Evolutionary conservation across 495 filamentous ascomycete genomes (phyloP), one percentile per base, ranked within the genome.

Genomic region (Monascus purpureus): DNA sequence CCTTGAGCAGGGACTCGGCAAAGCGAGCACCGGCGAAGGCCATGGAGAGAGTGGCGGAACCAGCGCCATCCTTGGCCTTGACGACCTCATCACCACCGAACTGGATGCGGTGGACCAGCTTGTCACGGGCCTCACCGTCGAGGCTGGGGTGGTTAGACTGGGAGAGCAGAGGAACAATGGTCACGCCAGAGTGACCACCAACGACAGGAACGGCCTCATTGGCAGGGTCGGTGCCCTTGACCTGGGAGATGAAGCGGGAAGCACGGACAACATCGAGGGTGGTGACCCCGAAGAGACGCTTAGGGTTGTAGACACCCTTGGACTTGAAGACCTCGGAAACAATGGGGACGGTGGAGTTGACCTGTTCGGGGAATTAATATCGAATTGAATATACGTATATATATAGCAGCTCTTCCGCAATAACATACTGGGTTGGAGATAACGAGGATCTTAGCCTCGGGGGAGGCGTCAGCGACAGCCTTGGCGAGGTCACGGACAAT

Each of bases 21-120:
- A 97, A 93, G 53, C 90, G 83, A 42, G 86, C 86, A 71, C 90
- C 90, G 47, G 90, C 90, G 73, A 92, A 90, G 45, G 90, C 90
- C 90, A 97, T 97, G 59, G 85, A 94, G 39, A 97, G 80, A 38
- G 90, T 97, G 55, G 90, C 90, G 38, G 92, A 96, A 43, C 90
- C 90, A 49, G 88, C 86, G 62, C 90, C 90, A 57, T 84, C 86
- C 77, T 97, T 97, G 57, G 90, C 90, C 72, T 94, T 77, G 59
- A 97, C 90, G 41, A 97, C 90, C 75, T 97, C 90, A 59, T 97
- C 90, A 72, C 90, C 90, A 59, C 90, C 90, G 63, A 96, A 97
- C 67, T 97, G 90, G 47, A 97, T 92, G 53, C 90, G 87, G 56
- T 87, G 76, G 54, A 96, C 68, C 38, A 94, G 84, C 28, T 71